A percentile compares a stretch with the other conserved stretches of the same genome.
These are phyloP conservation scores for Globisporangium canariense DNA, from an alignment of 352 stramenopile species.

Conservation along the genomic window DNA sequence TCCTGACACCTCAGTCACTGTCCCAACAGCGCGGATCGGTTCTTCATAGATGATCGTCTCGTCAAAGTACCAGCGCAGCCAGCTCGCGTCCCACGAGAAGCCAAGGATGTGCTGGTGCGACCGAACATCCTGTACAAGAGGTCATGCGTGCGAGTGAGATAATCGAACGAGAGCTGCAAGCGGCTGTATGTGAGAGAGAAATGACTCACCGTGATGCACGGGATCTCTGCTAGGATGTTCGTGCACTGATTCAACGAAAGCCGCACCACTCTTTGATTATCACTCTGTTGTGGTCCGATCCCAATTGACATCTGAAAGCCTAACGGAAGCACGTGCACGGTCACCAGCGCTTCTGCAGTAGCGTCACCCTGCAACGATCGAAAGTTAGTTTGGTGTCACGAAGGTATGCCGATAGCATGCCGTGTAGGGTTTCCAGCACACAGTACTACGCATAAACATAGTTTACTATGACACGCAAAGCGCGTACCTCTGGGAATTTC, in stretches of 20 bases:
- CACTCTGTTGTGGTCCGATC: constrained; percentile 6
- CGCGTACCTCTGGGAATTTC: constrained; percentile 12
- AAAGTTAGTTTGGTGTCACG: not conserved
- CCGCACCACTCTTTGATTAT: constrained; percentile 20
- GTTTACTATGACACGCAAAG: not conserved
- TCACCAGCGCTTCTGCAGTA: constrained; percentile 23
- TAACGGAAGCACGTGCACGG: constrained; percentile 21
- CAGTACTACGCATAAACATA: not conserved
- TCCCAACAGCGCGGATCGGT: constrained; percentile 16
- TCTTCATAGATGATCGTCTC: constrained; percentile 47
- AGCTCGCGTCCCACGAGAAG: constrained; percentile 46
- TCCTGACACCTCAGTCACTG: not conserved
- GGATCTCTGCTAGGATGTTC: constrained; percentile 31
- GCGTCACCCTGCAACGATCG: constrained; percentile 2
- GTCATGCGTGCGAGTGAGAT: not conserved
- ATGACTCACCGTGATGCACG: constrained; percentile 30
- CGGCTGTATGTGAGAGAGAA: not conserved
- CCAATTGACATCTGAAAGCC: constrained; percentile 28
- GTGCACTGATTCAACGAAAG: constrained; percentile 32
- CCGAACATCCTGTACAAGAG: constrained; percentile 22
- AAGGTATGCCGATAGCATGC: not conserved
- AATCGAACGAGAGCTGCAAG: not conserved
- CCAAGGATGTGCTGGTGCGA: constrained; percentile 29
- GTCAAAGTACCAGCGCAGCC: constrained; percentile 62
- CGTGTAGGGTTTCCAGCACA: not conserved